Evolutionary conservation across 441 rosid species (phyloP).

Genomic region (Gossypium trilobum): DNA sequence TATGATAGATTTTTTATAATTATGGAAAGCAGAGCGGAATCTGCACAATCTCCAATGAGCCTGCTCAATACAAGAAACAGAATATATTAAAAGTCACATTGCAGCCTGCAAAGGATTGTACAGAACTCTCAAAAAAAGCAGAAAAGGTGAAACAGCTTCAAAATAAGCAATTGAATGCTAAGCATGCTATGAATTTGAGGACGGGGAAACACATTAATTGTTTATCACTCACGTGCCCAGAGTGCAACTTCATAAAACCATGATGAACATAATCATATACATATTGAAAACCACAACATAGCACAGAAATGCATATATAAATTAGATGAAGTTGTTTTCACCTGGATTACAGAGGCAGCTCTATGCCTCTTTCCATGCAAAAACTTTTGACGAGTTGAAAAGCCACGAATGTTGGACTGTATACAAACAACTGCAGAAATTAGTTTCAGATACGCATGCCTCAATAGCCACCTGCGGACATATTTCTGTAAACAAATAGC

Average conservation of each 20-base stretch:
- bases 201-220: neutral
- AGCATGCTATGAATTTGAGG: neutral
- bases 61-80: constrained; percentile 28
- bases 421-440: constrained; percentile 41
- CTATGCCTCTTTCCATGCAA: constrained; percentile 42
- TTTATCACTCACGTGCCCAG: neutral
- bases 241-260: neutral
- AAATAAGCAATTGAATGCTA: neutral
- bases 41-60: constrained; percentile 71
- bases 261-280: neutral
- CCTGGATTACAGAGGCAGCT: constrained; percentile 80
- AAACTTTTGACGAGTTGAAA: constrained; percentile 50
- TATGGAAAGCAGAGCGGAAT: constrained; percentile 55
- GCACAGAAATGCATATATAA: constrained; percentile 2
- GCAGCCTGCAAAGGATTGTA: constrained; percentile 10
- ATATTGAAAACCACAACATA: neutral
- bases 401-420: constrained; percentile 65
- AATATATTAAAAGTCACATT: constrained; percentile 13
- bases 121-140: constrained; percentile 7
- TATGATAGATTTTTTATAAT: constrained; percentile 51
- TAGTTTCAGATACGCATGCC: constrained; percentile 42
- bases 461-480: constrained; percentile 52
- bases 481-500: constrained; percentile 60
- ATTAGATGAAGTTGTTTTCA: constrained; percentile 13
- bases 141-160: neutral